Percentiles rank a stretch among this genome's conserved stretches.
Conservation (phyloP, 2,329 filamentous ascomycete species). For the Diaporthe australafricana region DNA sequence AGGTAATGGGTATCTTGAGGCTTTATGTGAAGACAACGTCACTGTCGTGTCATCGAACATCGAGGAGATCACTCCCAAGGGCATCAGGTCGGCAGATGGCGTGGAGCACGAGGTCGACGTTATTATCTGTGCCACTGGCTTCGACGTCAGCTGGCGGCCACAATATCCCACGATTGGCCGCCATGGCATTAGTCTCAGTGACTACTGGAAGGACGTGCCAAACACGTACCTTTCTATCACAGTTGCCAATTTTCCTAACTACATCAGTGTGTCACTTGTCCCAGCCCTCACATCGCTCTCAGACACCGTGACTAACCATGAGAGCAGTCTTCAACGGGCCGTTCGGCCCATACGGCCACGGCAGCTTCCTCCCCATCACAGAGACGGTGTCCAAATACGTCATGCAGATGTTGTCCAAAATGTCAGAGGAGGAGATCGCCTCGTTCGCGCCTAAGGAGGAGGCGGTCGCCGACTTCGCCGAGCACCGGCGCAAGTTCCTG, state of each 20-base stretch:
- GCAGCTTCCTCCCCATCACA: conserved; percentile 43
- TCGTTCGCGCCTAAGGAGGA: conserved; percentile 43
- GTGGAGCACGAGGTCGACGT: conserved; percentile 46
- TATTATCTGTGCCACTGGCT: conserved; percentile 50
- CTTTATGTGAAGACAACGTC: conserved; percentile 57
- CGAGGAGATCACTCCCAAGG: conserved; percentile 44
- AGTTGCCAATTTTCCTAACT: conserved; percentile 36
- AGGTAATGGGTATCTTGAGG: conserved; percentile 56
- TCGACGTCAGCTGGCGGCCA: conserved; percentile 43
- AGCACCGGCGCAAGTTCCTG: conserved; percentile 46
- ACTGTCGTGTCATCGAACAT: conserved; percentile 41
- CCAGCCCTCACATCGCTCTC: too few species aligned
- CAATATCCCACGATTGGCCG: conserved; percentile 42
- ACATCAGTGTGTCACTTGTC: conserved; percentile 15
- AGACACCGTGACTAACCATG: background rate
- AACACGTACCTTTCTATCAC: conserved; percentile 33
- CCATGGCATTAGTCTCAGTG: conserved; percentile 37
- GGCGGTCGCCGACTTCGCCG: conserved; percentile 46
- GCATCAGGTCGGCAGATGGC: conserved; percentile 45
- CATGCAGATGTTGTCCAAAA: conserved; percentile 46
- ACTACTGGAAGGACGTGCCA: conserved; percentile 40
- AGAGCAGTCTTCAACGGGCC: conserved; percentile 43
- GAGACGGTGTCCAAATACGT: conserved; percentile 44
- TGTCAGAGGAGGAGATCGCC: conserved; percentile 42
- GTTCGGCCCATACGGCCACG: conserved; percentile 44